phyloP scores from a whole-genome alignment of 768 basidiomycete genomes.

The Pleurotus citrinopileatus region DNA sequence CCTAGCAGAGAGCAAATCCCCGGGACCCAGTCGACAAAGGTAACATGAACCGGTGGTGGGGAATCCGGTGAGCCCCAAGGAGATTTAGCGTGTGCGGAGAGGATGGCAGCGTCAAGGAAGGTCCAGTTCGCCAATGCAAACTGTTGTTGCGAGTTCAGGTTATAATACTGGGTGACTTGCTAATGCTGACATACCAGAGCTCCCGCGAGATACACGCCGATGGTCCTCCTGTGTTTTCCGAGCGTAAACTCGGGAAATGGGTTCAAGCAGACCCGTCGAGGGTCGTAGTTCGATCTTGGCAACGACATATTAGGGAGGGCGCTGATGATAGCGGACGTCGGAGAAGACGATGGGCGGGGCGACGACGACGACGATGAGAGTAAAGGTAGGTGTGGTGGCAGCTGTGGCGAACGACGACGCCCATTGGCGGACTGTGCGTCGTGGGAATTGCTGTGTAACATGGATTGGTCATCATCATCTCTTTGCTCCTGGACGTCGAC shows the following conservation, averaged over 20 bases:
- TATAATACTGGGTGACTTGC: not conserved
- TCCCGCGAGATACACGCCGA: conserved; percentile 90
- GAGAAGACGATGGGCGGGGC: no score
- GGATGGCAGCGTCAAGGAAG: conserved; percentile 89
- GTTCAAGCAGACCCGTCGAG: conserved; percentile 83
- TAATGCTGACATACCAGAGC: conserved; percentile 67
- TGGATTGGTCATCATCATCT: no score
- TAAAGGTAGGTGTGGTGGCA: no score
- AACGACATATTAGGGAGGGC: conserved; percentile 60
- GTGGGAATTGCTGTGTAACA: no score
- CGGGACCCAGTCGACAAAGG: conserved; percentile 97
- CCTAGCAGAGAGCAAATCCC: conserved; percentile 92
- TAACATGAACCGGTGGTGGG: conserved; percentile 66
- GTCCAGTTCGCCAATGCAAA: conserved; percentile 95
- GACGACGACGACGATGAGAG: no score
- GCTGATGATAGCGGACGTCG: no score
- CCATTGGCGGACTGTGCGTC: no score
- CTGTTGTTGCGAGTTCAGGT: conserved; percentile 37
- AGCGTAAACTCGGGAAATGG: conserved; percentile 77
- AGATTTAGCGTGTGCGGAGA: conserved; percentile 81
- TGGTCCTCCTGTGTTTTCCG: conserved; percentile 73
- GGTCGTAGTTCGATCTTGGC: conserved; percentile 77
- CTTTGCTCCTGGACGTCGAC: no score
- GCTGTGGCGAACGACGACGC: no score
- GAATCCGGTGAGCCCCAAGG: conserved; percentile 71